Evolutionary conservation across 2,329 filamentous ascomycete species (phyloP).

Genomic region (Ascochyta clinopodiicola): DNA sequence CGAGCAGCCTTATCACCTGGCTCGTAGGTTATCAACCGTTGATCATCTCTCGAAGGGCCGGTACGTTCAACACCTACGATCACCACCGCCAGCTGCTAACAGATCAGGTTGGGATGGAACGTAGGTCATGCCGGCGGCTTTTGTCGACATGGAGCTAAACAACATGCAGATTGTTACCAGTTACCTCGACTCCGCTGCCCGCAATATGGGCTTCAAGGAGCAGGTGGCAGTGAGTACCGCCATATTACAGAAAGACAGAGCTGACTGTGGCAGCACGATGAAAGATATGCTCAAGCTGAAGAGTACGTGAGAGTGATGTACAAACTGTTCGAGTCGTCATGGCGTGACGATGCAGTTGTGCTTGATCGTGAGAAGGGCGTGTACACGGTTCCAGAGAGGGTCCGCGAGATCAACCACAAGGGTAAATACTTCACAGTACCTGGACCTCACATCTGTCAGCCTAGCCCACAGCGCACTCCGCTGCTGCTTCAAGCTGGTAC

Average conservation of each 20-base stretch:
- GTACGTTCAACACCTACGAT: conserved; percentile 15
- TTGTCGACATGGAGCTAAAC: not conserved
- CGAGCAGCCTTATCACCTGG: conserved; percentile 72
- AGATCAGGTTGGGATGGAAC: conserved; percentile 31
- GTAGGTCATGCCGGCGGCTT: conserved; percentile 19
- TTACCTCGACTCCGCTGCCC: conserved; percentile 70
- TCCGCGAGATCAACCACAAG: conserved; percentile 71
- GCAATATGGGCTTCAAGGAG: conserved; percentile 65
- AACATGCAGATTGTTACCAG: conserved; percentile 66
- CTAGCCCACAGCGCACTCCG: conserved; percentile 72
- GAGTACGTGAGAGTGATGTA: conserved; percentile 74
- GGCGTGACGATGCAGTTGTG: conserved; percentile 70
- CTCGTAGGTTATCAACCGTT: conserved; percentile 68
- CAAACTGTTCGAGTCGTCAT: conserved; percentile 72
- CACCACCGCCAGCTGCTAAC: conserved; percentile 2
- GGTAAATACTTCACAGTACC: conserved; percentile 69
- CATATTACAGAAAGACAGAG: conserved; percentile 63
- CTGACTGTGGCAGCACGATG: conserved; percentile 61
- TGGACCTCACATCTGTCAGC: conserved; percentile 70
- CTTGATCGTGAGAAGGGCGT: conserved; percentile 64
- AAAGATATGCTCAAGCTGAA: conserved; percentile 70
- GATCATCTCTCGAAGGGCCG: conserved; percentile 72
- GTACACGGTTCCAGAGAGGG: conserved; percentile 64
- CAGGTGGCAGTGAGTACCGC: conserved; percentile 63
- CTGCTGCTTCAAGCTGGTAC: conserved; percentile 75